Evolutionary conservation across 208 protist species (phyloP).

Genomic region (Ichthyophonus hoferi): DNA sequence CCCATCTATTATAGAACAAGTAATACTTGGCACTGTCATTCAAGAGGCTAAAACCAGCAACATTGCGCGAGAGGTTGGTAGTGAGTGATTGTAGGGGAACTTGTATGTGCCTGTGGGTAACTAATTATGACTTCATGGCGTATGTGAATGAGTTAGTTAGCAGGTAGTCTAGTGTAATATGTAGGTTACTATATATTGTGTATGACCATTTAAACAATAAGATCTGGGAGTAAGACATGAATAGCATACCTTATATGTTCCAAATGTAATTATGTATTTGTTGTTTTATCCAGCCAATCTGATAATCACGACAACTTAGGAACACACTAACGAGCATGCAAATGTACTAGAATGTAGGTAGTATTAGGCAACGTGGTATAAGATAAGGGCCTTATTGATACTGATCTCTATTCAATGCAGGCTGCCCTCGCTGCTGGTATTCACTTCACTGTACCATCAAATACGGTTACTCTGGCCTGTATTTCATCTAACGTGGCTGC

Average conservation of each 20-base stretch:
- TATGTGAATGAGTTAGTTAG: too few species aligned
- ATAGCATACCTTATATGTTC: too few species aligned
- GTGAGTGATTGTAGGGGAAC: not conserved
- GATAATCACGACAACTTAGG: too few species aligned
- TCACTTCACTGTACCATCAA: conserved; percentile 23
- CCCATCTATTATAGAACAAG: conserved; percentile 4
- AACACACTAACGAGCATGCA: too few species aligned
- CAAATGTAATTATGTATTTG: too few species aligned
- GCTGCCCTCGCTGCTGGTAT: conserved; percentile 34
- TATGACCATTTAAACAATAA: too few species aligned
- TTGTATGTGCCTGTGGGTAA: not conserved
- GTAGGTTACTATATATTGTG: too few species aligned
- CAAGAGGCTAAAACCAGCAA: conserved; percentile 43
- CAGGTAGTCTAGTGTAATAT: too few species aligned
- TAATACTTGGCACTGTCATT: conserved; percentile 36
- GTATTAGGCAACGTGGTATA: too few species aligned
- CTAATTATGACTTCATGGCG: not conserved
- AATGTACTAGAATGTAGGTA: too few species aligned
- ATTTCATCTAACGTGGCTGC: conserved; percentile 38
- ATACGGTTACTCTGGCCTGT: conserved; percentile 47
- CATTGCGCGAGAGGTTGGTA: conserved; percentile 36
- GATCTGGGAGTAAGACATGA: too few species aligned
- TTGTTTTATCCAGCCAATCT: too few species aligned
- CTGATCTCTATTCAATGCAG: not conserved
- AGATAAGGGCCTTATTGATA: not conserved